phyloP scores from a whole-genome alignment of 2,329 filamentous ascomycete genomes.

The Xylogone sp. region DNA sequence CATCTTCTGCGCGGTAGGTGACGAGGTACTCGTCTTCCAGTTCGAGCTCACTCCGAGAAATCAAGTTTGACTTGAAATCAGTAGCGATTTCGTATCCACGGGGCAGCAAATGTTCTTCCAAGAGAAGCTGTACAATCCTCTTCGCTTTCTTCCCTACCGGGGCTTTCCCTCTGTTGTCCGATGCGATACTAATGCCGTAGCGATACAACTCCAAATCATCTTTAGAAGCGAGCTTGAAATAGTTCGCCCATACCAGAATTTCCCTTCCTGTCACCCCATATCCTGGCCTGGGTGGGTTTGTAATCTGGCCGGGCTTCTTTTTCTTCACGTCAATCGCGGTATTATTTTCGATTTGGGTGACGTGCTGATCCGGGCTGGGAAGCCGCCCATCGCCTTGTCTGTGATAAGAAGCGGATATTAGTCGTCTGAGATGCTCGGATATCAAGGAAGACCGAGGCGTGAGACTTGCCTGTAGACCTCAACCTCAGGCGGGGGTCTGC shows the following conservation, averaged over 20 bases:
- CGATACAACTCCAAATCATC: conserved; percentile 18
- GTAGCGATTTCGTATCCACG: conserved; percentile 12
- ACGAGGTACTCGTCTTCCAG: conserved; percentile 12
- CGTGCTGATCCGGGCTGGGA: too few relatives aligned
- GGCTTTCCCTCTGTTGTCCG: conserved; percentile 10
- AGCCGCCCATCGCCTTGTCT: too few relatives aligned
- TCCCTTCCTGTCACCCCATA: conserved; percentile 23
- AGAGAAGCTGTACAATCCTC: conserved; percentile 25
- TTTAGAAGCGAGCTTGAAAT: conserved; percentile 21
- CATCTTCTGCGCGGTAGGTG: conserved; percentile 19
- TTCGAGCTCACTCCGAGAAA: conserved; percentile 14
- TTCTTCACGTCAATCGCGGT: conserved; percentile 4
- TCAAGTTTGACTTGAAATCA: conserved; percentile 24
- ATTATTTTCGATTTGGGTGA: too few relatives aligned
- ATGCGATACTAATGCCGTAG: conserved; percentile 24
- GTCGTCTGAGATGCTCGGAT: too few relatives aligned
- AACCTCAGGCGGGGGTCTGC: conserved; percentile 22
- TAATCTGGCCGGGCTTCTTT: conserved; percentile 27
- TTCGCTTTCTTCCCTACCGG: conserved; percentile 20
- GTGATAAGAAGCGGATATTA: too few relatives aligned
- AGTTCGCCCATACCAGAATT: conserved; percentile 27
- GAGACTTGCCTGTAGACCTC: conserved; percentile 7
- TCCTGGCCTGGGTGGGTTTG: conserved; percentile 23
- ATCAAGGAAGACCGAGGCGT: too few relatives aligned
- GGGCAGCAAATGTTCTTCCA: conserved; percentile 21